Base-by-base conservation (phyloP, 2,329 filamentous ascomycete genomes). In the Diplocarpon rosae region DNA sequence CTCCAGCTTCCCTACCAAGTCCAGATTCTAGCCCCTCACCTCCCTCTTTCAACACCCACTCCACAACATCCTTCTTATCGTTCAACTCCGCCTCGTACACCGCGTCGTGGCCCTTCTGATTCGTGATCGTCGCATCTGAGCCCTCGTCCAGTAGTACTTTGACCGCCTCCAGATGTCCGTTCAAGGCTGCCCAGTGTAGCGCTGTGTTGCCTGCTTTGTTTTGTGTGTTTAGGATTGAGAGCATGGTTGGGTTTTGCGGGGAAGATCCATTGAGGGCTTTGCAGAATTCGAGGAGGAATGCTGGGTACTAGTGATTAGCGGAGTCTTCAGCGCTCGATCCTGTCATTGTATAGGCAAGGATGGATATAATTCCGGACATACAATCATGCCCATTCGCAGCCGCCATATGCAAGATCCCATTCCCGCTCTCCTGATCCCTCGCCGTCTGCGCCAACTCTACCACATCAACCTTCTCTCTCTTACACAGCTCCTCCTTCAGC, bases 121-220 rank as follows among this genome's bases (percentile, higher is more conserved):
- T 96, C 59, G 80, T 80, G 28, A 87, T 68, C 10, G 79, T 79
- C 4, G 88, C 80, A 47, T 87, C 82, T 1, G 88, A 88, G 2
- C 87, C 88, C 2, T 78, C 70, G 36, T 80, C 78, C 1, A 95
- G 71, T 11, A 98, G 72, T 0, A 79, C 66, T 67, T 89, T 85
- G 6, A 95, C 86, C 3, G 80, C 76, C 5, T 81, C 76, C 2
- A 96, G 68, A 58, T 95, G 89, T 1, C 89, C 89, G 43, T 93
- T 92, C 44, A 95, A 69, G 0, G 87, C 85, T 0, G 90, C 90
- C 89, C 89, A 96, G 66, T 98, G 92, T 46, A 98, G 70, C 0
- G 87, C 77, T 1, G 90, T 95, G 67, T 95, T 96, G 36, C 88
- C 89, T 37, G 84, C 82, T 50, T 78, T 70, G 59, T 98, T 98